phyloP scores from a whole-genome alignment of 345 rosid species.

The Eutrema japonicum region DNA sequence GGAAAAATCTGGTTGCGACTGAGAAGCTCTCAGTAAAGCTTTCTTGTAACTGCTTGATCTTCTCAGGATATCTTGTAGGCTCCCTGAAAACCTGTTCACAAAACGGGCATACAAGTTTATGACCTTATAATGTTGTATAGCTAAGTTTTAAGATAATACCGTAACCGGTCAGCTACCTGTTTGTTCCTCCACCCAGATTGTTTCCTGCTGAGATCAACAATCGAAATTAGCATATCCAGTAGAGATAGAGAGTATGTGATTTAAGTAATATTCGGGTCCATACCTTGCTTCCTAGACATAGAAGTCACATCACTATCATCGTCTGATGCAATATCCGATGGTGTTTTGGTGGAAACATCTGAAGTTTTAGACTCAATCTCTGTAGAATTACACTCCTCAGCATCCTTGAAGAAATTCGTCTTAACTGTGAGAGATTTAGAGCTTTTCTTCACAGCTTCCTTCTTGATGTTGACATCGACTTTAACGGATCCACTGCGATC shows the following conservation, averaged over 20 bases:
- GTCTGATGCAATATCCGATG: slow-evolving; percentile 55
- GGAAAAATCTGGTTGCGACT: slow-evolving; percentile 30
- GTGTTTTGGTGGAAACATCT: slow-evolving; percentile 63
- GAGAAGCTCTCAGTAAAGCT: slow-evolving; percentile 43
- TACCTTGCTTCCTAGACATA: slow-evolving; percentile 56
- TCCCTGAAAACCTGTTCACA: slow-evolving; percentile 29
- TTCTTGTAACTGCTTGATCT: slow-evolving; percentile 44
- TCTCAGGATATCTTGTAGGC: slow-evolving; percentile 37
- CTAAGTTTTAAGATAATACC: background rate
- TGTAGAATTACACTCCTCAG: slow-evolving; percentile 47
- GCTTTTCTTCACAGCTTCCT: slow-evolving; percentile 43
- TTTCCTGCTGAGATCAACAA: slow-evolving; percentile 28
- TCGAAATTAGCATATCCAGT: slow-evolving; percentile 11
- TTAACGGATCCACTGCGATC: slow-evolving; percentile 34
- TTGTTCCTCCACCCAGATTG: slow-evolving; percentile 27
- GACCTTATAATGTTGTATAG: background rate
- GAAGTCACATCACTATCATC: slow-evolving; percentile 55
- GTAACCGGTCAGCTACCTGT: slow-evolving; percentile 10
- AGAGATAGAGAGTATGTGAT: background rate
- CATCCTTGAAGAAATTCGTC: slow-evolving; percentile 41
- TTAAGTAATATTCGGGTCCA: slow-evolving; percentile 1
- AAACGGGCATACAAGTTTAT: background rate
- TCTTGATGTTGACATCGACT: slow-evolving; percentile 31
- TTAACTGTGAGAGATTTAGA: slow-evolving; percentile 4
- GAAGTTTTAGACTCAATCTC: slow-evolving; percentile 49